Base-by-base conservation (phyloP, 225 moss, liverwort and hornwort genomes). In the Marchantia polymorpha region DNA sequence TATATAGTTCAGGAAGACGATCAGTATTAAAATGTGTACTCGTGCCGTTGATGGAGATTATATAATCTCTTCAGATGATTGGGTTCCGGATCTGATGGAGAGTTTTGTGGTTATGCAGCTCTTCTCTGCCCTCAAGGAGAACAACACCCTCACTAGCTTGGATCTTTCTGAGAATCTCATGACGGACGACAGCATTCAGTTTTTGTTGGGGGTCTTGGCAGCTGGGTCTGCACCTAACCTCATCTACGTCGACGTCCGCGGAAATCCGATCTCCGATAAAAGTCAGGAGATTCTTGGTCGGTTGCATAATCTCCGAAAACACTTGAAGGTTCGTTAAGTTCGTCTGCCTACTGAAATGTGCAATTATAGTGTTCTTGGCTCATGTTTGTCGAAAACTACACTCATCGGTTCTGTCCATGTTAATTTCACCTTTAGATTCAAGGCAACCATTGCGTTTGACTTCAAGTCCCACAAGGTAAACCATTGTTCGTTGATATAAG, bases 151-250 rank as follows among this genome's bases (percentile, higher is more conserved):
- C 70, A 93, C 95, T 27, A 92, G 93, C 82, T 87, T 95, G 89
- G 95, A 95, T 81, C 85, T 93, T 68, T 95, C 95, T 72, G 90
- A 92, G 73, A 95, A 95, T 89, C 83, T 86, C 60, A 83, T 95
- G 50, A 95, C 95, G 27, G 95, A 95, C 74, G 93, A 93, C 16
- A 92, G 92, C 77, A 83, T 95, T 81, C 88, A 86, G 77, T 92
- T 86, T 78, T 86, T 95, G 82, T 83, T 88, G 51, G 87, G 85
- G 50, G 83, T 90, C 51, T 79, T 95, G 83, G 90, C 90, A 84
- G 78, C 78, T 56, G 95, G 95, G 69, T 84, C 89, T 73, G 91
- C 90, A 26, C 95, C 95, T n/a, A 93, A 95, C 84, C 78, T 95
- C 65, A 89, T 95, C 66, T 91, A 93, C 83, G 84, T 95, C 64